These are phyloP conservation scores for Escovopsis weberi DNA, from an alignment of 2,329 filamentous ascomycete species.

Conservation along the genomic window DNA sequence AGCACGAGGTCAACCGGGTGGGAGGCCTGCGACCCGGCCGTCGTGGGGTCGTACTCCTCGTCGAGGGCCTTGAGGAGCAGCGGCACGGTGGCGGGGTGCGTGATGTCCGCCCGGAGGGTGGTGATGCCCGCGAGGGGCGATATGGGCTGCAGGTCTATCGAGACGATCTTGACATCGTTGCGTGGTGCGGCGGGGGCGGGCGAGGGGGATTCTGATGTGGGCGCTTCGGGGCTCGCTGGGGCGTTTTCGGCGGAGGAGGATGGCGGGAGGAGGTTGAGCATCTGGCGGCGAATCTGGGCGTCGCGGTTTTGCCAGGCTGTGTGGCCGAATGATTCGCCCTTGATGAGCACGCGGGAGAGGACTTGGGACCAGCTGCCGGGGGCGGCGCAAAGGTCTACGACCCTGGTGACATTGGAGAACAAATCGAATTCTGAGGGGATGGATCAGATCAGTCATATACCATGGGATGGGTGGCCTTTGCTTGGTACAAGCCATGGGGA, in stretches of 20 bases:
- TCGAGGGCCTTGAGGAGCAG: slow-evolving; percentile 77
- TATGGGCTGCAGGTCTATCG: slow-evolving; percentile 94
- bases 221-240: slow-evolving; percentile 6
- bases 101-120: slow-evolving; percentile 89
- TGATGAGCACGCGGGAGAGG: slow-evolving; percentile 81
- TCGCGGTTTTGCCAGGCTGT: slow-evolving; percentile 79
- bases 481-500: neutral
- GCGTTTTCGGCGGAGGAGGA: slow-evolving; percentile 10
- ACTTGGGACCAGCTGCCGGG: slow-evolving; percentile 98
- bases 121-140: slow-evolving; percentile 84
- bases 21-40: slow-evolving; percentile 37
- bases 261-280: slow-evolving; percentile 34
- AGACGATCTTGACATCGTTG: slow-evolving; percentile 78
- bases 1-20: slow-evolving; percentile 86
- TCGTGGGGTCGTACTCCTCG: slow-evolving; percentile 41
- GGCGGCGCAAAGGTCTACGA: slow-evolving; percentile 91
- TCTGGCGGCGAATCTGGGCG: slow-evolving; percentile 45
- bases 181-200: slow-evolving; percentile 22
- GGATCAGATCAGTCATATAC: neutral
- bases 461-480: neutral
- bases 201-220: slow-evolving; percentile 17
- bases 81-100: slow-evolving; percentile 87
- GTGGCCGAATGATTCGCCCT: slow-evolving; percentile 79
- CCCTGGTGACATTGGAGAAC: slow-evolving; percentile 76
- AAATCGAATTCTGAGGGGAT: slow-evolving; percentile 66